Evolutionary conservation across 2,329 filamentous ascomycete genomes (phyloP).

Genomic region (Pseudogymnoascus sp.): DNA sequence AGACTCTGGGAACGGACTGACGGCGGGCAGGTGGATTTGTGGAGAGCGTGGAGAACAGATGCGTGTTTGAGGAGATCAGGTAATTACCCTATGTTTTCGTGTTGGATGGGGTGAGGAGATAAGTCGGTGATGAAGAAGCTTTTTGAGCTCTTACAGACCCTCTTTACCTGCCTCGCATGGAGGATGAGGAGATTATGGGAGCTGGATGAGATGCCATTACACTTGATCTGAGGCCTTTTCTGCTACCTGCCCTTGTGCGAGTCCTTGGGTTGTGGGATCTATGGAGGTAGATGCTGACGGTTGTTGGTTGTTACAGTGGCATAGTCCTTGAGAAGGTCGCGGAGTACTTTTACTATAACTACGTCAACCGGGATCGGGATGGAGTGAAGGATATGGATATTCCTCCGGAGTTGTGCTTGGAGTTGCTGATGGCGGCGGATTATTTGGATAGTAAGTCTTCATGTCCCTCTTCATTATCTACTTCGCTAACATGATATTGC

Average conservation of each 20-base stretch:
- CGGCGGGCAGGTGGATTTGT: slow-evolving; percentile 47
- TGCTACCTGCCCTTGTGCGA: slow-evolving; percentile 9
- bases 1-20: slow-evolving; percentile 6
- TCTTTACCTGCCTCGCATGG: slow-evolving; percentile 17
- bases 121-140: slow-evolving; percentile 13
- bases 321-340: slow-evolving; percentile 71
- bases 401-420: slow-evolving; percentile 67
- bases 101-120: background rate
- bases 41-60: slow-evolving; percentile 57
- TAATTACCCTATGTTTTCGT: slow-evolving; percentile 30
- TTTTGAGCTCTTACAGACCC: slow-evolving; percentile 25
- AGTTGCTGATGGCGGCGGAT: slow-evolving; percentile 69
- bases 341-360: slow-evolving; percentile 78
- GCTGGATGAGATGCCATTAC: slow-evolving; percentile 40
- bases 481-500: slow-evolving; percentile 7
- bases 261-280: slow-evolving; percentile 8
- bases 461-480: background rate
- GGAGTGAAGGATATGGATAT: slow-evolving; percentile 77
- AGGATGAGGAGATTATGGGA: slow-evolving; percentile 18
- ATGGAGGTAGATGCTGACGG: background rate
- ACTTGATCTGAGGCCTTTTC: slow-evolving; percentile 52
- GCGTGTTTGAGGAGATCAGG: slow-evolving; percentile 66
- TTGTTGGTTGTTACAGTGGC: slow-evolving; percentile 41
- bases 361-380: slow-evolving; percentile 60
- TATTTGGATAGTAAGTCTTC: slow-evolving; percentile 53